Conservation (phyloP, 2,329 filamentous ascomycete genomes). For the Ophiostoma populinum region DNA sequence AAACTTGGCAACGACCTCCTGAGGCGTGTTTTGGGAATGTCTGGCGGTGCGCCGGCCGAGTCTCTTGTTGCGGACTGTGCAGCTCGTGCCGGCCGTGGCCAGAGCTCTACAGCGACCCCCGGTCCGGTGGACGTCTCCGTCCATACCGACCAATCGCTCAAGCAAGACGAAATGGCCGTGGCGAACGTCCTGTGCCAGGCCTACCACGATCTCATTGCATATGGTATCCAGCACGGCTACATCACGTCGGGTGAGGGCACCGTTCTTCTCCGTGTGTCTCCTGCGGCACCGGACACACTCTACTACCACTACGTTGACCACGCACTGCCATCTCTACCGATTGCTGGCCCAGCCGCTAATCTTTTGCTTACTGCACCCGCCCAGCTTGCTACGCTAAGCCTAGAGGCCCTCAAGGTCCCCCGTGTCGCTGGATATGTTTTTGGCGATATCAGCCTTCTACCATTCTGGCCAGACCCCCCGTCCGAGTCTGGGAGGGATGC, state of each 20-base stretch:
- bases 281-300: neutral
- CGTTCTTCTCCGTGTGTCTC: neutral
- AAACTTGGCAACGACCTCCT: neutral
- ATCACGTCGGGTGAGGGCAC: neutral
- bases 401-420: neutral
- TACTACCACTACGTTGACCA: neutral
- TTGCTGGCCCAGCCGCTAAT: neutral
- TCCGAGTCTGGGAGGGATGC: neutral
- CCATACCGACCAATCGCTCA: neutral
- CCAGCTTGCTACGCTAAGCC: neutral
- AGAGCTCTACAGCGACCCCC: neutral
- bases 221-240: neutral
- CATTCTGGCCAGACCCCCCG: neutral
- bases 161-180: neutral
- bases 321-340: neutral
- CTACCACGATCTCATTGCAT: neutral
- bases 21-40: neutral
- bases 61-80: neutral
- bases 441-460: neutral
- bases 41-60: neutral
- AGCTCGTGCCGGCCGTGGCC: neutral
- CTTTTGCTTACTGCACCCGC: neutral
- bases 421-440: neutral
- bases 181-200: neutral
- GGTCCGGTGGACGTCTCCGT: too few species aligned